Evolutionary conservation across 1,284 basidiomycete genomes (phyloP).

Genomic region (Ceratobasidium sp.): DNA sequence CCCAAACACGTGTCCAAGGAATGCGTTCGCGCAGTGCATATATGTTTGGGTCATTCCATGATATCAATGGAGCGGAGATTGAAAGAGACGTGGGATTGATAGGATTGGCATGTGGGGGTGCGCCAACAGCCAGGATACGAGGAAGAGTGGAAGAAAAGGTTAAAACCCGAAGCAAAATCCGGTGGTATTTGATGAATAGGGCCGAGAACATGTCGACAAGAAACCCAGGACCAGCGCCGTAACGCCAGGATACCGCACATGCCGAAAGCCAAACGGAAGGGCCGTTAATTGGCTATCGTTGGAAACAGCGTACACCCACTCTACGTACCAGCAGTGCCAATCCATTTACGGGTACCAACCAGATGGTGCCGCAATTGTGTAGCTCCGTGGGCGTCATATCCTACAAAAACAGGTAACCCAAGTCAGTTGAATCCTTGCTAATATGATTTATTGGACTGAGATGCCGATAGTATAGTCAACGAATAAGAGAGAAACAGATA

Average conservation of each 20-base stretch:
- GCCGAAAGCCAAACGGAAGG: no score
- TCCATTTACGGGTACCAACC: slow-evolving; percentile 72
- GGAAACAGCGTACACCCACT: not conserved
- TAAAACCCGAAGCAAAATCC: not conserved
- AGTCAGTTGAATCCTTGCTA: not conserved
- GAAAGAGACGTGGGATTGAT: not conserved
- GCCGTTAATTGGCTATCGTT: not conserved
- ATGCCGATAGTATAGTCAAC: no score
- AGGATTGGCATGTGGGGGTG: slow-evolving; percentile 1
- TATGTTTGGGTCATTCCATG: not conserved
- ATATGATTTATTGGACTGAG: not conserved
- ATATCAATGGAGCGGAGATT: slow-evolving; percentile 22
- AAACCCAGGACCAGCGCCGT: not conserved
- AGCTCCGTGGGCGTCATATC: slow-evolving; percentile 76
- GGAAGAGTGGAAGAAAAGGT: not conserved
- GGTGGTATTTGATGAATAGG: not conserved
- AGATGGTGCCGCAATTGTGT: slow-evolving; percentile 64
- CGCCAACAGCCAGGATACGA: not conserved
- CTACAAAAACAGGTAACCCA: slow-evolving; percentile 51
- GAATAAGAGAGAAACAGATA: slow-evolving; percentile 15
- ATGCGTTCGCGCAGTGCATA: not conserved
- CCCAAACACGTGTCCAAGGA: slow-evolving; percentile 4
- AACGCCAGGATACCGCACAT: no score
- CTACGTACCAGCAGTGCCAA: slow-evolving; percentile 75
- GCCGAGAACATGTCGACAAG: not conserved